Conservation (phyloP, 192 early-diverging fungal genomes). For the Coemansia sp. region DNA sequence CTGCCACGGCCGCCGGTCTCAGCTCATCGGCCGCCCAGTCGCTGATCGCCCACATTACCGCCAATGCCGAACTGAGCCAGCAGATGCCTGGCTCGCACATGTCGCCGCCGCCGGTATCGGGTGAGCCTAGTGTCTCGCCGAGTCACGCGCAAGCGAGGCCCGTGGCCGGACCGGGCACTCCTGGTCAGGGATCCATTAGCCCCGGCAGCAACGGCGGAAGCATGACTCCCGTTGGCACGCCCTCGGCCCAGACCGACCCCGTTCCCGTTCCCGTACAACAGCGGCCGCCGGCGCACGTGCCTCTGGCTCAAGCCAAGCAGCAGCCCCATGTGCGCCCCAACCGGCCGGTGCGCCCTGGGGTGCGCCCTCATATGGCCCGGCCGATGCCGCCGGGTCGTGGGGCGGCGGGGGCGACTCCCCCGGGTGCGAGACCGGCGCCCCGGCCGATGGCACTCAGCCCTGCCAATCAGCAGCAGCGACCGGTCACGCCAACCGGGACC, state of each 20-base stretch:
- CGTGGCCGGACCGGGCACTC: not conserved
- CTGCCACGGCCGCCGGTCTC: constrained; percentile 36
- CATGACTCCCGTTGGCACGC: not conserved
- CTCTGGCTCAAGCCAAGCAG: constrained; percentile 1
- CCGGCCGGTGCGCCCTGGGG: constrained; percentile 18
- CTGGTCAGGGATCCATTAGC: not conserved
- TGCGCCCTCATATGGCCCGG: not conserved
- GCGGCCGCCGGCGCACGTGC: not conserved
- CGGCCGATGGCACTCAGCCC: constrained; percentile 7
- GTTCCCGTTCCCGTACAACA: not conserved
- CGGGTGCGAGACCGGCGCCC: constrained; percentile 2
- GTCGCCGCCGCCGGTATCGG: not conserved
- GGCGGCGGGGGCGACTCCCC: not conserved
- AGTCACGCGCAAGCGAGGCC: not conserved
- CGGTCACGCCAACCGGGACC: not conserved
- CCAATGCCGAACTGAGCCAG: constrained; percentile 21
- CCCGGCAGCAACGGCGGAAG: not conserved
- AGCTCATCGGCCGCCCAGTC: constrained; percentile 34
- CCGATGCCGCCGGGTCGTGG: constrained; percentile 1
- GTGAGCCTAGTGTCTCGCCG: not conserved
- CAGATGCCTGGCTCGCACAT: not conserved
- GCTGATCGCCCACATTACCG: constrained; percentile 40
- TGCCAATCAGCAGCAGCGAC: constrained; percentile 15
- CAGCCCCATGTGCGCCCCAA: constrained; percentile 5
- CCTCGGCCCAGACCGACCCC: not conserved